A percentile compares a stretch with the other conserved stretches of the same genome.
Evolutionary conservation across 1,284 basidiomycete species (phyloP).

Genomic region (Acaromyces ingoldii): DNA sequence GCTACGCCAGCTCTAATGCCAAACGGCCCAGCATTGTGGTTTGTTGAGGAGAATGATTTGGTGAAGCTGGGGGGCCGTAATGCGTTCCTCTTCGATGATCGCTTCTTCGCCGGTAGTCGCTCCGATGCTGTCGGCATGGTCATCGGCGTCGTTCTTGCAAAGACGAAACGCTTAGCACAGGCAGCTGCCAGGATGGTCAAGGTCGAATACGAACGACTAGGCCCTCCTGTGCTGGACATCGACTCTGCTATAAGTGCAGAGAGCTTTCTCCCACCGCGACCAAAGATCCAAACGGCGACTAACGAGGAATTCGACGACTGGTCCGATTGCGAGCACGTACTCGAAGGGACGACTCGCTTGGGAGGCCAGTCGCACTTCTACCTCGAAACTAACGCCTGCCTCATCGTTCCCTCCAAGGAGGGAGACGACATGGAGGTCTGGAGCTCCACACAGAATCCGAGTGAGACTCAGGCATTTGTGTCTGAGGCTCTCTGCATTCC

Average conservation of each 20-base stretch:
- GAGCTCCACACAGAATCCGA: constrained; percentile 50
- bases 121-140: constrained; percentile 49
- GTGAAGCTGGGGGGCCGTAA: constrained; percentile 40
- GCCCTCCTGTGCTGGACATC: constrained; percentile 48
- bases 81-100: constrained; percentile 51
- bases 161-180: constrained; percentile 49
- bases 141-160: constrained; percentile 50
- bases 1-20: constrained; percentile 33
- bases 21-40: constrained; percentile 3
- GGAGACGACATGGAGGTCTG: constrained; percentile 52
- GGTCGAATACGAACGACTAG: constrained; percentile 50
- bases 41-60: background rate
- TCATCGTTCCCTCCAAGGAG: constrained; percentile 50
- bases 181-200: constrained; percentile 48
- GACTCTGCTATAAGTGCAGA: constrained; percentile 45
- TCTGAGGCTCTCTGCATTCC: constrained; percentile 50
- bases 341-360: constrained; percentile 48
- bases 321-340: constrained; percentile 29
- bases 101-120: constrained; percentile 50
- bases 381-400: constrained; percentile 50
- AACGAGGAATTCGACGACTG: constrained; percentile 25
- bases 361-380: constrained; percentile 49
- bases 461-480: constrained; percentile 50
- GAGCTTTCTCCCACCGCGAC: constrained; percentile 39
- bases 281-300: constrained; percentile 28